Conservation (phyloP, 805 yeast genomes). For the Saccharomycopsis amapae region DNA sequence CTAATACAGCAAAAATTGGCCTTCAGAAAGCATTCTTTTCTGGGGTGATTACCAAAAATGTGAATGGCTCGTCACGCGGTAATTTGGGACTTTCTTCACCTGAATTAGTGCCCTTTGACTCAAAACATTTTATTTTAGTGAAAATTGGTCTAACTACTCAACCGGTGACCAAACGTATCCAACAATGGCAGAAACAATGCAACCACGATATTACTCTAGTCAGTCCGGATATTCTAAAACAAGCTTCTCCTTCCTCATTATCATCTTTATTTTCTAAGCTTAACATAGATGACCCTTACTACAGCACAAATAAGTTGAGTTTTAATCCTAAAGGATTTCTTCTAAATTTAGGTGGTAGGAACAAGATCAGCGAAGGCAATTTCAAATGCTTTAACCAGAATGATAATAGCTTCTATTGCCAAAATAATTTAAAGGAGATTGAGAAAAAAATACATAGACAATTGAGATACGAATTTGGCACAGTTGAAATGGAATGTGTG, state of each 20-base stretch:
- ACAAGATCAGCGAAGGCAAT: conserved; percentile 4
- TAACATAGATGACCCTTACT: background rate
- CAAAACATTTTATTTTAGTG: conserved; percentile 35
- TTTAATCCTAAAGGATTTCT: background rate
- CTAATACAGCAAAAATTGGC: background rate
- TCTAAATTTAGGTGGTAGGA: conserved; percentile 1
- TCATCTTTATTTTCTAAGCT: conserved; percentile 21
- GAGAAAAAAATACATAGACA: conserved; percentile 38
- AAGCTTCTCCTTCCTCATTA: conserved; percentile 21
- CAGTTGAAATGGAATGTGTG: conserved; percentile 42
- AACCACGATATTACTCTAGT: conserved; percentile 37
- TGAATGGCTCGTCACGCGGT: conserved; percentile 35
- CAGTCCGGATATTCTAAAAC: conserved; percentile 28
- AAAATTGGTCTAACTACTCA: conserved; percentile 51
- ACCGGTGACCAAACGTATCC: conserved; percentile 34
- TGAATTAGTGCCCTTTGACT: conserved; percentile 31
- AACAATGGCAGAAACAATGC: conserved; percentile 49
- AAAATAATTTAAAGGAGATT: conserved; percentile 28
- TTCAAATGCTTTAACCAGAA: conserved; percentile 14
- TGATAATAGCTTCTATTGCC: conserved; percentile 33
- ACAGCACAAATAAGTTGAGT: background rate
- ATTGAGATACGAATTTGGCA: conserved; percentile 37
- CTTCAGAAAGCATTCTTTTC: conserved; percentile 24
- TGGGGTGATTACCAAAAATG: no score
- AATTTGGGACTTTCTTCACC: conserved; percentile 26